A percentile compares a stretch with the other conserved stretches of the same genome.
These are phyloP conservation scores for Geotrichum cucujoidarum DNA, from an alignment of 1,139 yeast genomes.

Conservation along the genomic window DNA sequence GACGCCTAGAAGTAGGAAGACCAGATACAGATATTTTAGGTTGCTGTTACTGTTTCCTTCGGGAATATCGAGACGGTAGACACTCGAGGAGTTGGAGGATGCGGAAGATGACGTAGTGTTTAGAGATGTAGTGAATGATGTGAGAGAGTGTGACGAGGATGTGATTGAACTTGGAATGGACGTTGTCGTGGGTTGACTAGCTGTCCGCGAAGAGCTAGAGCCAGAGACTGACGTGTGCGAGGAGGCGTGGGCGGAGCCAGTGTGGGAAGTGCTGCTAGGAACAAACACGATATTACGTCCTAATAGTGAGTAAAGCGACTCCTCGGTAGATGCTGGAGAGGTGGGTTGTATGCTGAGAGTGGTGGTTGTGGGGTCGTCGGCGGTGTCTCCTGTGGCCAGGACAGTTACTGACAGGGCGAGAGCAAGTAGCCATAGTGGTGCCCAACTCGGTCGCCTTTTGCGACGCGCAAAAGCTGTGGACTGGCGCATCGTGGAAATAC, in stretches of 20 bases:
- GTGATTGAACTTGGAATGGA: not conserved
- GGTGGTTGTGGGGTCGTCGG: not conserved
- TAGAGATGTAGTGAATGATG: conserved; percentile 6
- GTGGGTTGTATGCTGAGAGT: not conserved
- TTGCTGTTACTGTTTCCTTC: conserved; percentile 18
- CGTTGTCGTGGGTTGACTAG: conserved; percentile 5
- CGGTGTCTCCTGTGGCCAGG: not conserved
- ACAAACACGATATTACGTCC: conserved; percentile 21
- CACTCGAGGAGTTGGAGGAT: conserved; percentile 13
- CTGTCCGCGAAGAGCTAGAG: too few relatives aligned
- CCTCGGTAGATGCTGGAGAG: not conserved
- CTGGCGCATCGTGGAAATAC: too few relatives aligned
- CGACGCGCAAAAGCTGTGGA: too few relatives aligned
- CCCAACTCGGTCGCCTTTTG: too few relatives aligned
- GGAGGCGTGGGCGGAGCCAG: not conserved
- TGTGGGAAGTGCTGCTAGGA: conserved; percentile 15
- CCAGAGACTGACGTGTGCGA: not conserved
- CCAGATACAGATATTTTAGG: conserved; percentile 28
- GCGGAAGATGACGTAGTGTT: conserved; percentile 7
- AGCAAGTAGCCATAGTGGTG: not conserved
- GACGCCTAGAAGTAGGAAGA: conserved; percentile 29
- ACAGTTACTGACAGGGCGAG: not conserved
- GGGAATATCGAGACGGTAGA: conserved; percentile 14
- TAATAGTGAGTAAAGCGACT: not conserved
- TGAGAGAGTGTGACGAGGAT: conserved; percentile 3